Percentiles rank a stretch among this genome's conserved stretches.
Evolutionary conservation across 2,329 filamentous ascomycete species (phyloP).

Genomic region (Trichoderma atrobrunneum): DNA sequence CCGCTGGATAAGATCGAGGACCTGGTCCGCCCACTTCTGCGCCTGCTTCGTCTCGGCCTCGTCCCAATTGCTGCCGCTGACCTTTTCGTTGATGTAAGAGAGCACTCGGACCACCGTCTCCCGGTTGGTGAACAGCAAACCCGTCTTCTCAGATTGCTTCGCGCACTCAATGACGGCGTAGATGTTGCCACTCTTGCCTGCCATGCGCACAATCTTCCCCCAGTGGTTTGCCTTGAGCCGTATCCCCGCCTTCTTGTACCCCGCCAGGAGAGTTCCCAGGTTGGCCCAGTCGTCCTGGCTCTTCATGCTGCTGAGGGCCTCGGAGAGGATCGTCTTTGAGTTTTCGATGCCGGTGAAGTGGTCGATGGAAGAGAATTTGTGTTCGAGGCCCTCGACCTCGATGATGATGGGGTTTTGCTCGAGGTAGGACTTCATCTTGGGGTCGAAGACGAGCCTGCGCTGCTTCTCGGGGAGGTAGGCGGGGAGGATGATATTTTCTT

Average conservation of each 20-base stretch:
- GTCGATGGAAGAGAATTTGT: slow-evolving; percentile 50
- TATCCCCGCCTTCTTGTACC: slow-evolving; percentile 44
- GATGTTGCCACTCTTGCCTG: slow-evolving; percentile 41
- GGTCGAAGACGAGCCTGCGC: slow-evolving; percentile 51
- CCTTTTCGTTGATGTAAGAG: slow-evolving; percentile 35
- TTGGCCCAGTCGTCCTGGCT: slow-evolving; percentile 51
- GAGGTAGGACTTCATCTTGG: slow-evolving; percentile 47
- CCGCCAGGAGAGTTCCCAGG: slow-evolving; percentile 51
- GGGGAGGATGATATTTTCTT: slow-evolving; percentile 60
- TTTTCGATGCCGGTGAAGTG: slow-evolving; percentile 42
- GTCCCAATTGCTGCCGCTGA: slow-evolving; percentile 38
- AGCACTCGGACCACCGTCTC: slow-evolving; percentile 38
- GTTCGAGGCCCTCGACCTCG: slow-evolving; percentile 55
- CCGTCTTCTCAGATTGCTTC: slow-evolving; percentile 45
- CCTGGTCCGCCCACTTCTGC: slow-evolving; percentile 44
- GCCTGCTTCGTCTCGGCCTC: slow-evolving; percentile 40
- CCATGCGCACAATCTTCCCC: slow-evolving; percentile 41
- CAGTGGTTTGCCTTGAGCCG: slow-evolving; percentile 36
- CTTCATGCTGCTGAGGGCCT: slow-evolving; percentile 46
- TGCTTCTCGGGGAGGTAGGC: slow-evolving; percentile 53
- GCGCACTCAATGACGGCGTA: slow-evolving; percentile 50
- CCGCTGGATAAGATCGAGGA: slow-evolving; percentile 50
- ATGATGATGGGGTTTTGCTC: slow-evolving; percentile 55
- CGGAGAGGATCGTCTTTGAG: slow-evolving; percentile 37
- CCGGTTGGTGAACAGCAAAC: slow-evolving; percentile 41